phyloP scores from a whole-genome alignment of 2,329 filamentous ascomycete species.

The Byssothecium circinans region DNA sequence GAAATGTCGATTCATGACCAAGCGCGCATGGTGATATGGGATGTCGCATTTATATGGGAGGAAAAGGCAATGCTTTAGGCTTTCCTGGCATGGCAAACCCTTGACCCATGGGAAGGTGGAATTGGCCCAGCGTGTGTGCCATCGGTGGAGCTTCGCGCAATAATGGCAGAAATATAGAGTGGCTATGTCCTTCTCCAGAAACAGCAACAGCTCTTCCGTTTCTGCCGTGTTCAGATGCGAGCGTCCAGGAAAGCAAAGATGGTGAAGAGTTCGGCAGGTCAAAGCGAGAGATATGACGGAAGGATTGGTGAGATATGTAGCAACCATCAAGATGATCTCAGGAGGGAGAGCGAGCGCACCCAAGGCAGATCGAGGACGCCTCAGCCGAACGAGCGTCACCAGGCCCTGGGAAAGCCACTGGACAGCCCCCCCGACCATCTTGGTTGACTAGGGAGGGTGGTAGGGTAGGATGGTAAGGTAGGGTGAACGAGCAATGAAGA shows the following conservation, averaged over 20 bases:
- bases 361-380: too few relatives aligned
- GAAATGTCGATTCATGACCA: conserved; percentile 24
- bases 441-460: conserved; percentile 1
- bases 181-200: conserved; percentile 17
- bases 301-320: conserved; percentile 12
- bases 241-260: conserved; percentile 11
- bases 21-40: conserved; percentile 18
- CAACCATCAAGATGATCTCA: conserved; percentile 20
- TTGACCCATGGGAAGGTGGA: conserved; percentile 3
- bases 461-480: too few relatives aligned
- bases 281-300: conserved; percentile 17
- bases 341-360: too few relatives aligned
- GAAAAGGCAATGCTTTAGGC: neutral
- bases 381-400: conserved; percentile 5
- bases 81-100: neutral
- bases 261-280: conserved; percentile 17
- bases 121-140: conserved; percentile 15
- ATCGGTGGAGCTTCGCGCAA: conserved; percentile 23
- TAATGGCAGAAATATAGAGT: conserved; percentile 20
- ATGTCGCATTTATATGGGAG: conserved; percentile 3
- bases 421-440: conserved; percentile 1
- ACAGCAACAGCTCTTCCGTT: conserved; percentile 17
- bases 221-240: conserved; percentile 5
- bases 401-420: conserved; percentile 8
- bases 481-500: neutral